phyloP scores from a whole-genome alignment of 768 basidiomycete genomes.

The Tylopilus intermedius region DNA sequence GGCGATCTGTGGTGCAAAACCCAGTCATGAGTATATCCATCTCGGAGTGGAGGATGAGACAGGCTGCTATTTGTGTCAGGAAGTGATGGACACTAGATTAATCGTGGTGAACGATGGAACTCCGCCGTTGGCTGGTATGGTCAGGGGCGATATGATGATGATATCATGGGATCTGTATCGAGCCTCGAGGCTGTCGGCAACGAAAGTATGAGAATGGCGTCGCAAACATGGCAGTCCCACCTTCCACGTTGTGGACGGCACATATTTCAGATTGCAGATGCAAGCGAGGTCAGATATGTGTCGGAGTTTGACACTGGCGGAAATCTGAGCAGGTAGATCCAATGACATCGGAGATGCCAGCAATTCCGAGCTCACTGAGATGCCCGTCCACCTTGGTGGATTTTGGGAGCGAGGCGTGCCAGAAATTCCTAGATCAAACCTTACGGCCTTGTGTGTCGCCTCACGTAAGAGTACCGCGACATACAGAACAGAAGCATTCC shows the following conservation, averaged over 20 bases:
- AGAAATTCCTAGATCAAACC: slow-evolving; percentile 7
- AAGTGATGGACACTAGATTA: neutral
- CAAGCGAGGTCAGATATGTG: slow-evolving; percentile 5
- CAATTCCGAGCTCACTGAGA: neutral
- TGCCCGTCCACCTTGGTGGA: neutral
- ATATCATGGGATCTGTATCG: slow-evolving; percentile 1
- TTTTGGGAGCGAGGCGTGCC: neutral
- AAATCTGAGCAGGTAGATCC: neutral
- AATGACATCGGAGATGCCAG: slow-evolving; percentile 17
- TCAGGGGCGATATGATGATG: slow-evolving; percentile 7
- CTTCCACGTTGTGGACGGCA: slow-evolving; percentile 7
- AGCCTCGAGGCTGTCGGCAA: neutral
- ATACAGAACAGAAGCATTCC: slow-evolving; percentile 1
- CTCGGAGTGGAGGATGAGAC: neutral
- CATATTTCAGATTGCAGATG: neutral
- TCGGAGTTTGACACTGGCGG: slow-evolving; percentile 8
- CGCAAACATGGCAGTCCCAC: slow-evolving; percentile 1
- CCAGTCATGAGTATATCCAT: neutral
- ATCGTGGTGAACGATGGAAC: neutral
- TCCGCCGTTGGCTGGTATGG: neutral
- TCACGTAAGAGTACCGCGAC: slow-evolving; percentile 13
- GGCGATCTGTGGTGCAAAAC: slow-evolving; percentile 2
- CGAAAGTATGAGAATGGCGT: neutral
- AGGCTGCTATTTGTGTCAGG: neutral
- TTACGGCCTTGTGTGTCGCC: neutral